Conservation (phyloP, 768 basidiomycete species). For the Lactarius indigo region DNA sequence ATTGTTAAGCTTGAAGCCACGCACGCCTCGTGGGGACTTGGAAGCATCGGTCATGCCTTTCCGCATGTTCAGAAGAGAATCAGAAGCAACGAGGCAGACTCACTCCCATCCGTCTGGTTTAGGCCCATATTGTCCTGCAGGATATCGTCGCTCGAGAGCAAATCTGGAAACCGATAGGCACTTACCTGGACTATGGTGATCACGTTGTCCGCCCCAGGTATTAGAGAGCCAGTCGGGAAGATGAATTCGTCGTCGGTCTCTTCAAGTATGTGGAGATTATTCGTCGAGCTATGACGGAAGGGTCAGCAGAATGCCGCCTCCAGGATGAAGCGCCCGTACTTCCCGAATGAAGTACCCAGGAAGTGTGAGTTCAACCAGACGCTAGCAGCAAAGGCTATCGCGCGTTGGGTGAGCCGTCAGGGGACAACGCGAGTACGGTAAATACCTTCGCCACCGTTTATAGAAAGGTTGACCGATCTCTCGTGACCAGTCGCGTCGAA, state of each 20-base stretch:
- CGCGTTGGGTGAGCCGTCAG: neutral
- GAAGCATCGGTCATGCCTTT: constrained; percentile 47
- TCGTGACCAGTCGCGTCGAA: constrained; percentile 60
- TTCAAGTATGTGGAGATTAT: constrained; percentile 54
- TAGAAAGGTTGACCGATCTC: constrained; percentile 65
- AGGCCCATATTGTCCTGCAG: constrained; percentile 75
- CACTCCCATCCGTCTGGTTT: constrained; percentile 45
- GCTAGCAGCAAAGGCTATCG: constrained; percentile 72
- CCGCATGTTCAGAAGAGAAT: neutral
- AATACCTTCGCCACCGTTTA: constrained; percentile 76
- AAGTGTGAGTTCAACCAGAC: constrained; percentile 77
- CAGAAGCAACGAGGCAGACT: constrained; percentile 37
- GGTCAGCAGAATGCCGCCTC: constrained; percentile 1
- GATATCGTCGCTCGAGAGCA: neutral
- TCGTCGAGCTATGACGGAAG: constrained; percentile 51
- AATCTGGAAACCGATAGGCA: neutral
- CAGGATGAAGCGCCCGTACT: constrained; percentile 40
- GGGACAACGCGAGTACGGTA: constrained; percentile 4
- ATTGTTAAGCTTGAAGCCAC: constrained; percentile 65
- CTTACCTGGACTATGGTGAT: constrained; percentile 72
- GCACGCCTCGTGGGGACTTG: constrained; percentile 74
- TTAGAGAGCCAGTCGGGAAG: constrained; percentile 56
- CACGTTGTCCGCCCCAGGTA: constrained; percentile 58
- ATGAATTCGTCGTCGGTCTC: constrained; percentile 66
- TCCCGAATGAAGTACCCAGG: constrained; percentile 69